Evolutionary conservation across 148 eudicot species (phyloP).

Genomic region (Pharnaceum exiguum): DNA sequence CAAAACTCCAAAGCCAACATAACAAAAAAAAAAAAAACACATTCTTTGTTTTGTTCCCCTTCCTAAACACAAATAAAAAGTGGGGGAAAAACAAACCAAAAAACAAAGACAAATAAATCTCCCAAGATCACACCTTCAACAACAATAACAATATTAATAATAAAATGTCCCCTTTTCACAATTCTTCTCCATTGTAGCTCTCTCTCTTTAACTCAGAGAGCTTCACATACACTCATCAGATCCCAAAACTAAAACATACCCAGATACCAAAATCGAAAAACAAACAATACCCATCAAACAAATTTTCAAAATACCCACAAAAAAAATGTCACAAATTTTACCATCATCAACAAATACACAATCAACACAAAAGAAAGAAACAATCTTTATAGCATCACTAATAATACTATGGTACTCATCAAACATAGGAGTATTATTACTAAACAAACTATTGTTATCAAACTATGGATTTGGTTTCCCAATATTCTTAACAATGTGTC

Average conservation of each 20-base stretch:
- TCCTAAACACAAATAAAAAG: too few species aligned
- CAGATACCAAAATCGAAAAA: neutral
- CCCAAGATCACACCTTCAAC: too few species aligned
- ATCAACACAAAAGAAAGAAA: constrained; percentile 30
- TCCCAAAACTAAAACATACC: too few species aligned
- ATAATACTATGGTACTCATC: constrained; percentile 84
- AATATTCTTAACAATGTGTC: constrained; percentile 91
- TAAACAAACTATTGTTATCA: constrained; percentile 72
- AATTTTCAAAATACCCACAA: neutral
- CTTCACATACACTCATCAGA: constrained; percentile 4
- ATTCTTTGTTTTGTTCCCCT: too few species aligned
- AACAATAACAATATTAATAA: too few species aligned
- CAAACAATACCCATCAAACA: too few species aligned
- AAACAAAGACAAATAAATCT: neutral
- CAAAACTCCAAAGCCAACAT: too few species aligned
- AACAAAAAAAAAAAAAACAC: too few species aligned
- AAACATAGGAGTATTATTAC: constrained; percentile 85
- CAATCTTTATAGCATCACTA: constrained; percentile 52
- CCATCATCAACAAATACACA: neutral
- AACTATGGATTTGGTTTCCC: constrained; percentile 88
- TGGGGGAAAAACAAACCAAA: neutral
- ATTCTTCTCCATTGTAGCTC: neutral
- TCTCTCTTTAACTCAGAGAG: neutral
- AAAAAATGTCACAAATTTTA: too few species aligned
- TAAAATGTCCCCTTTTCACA: too few species aligned